Percentiles rank a stretch among this genome's conserved stretches.
These are phyloP conservation scores for Septoria linicola DNA, from an alignment of 2,329 filamentous ascomycete species.

Conservation along the genomic window DNA sequence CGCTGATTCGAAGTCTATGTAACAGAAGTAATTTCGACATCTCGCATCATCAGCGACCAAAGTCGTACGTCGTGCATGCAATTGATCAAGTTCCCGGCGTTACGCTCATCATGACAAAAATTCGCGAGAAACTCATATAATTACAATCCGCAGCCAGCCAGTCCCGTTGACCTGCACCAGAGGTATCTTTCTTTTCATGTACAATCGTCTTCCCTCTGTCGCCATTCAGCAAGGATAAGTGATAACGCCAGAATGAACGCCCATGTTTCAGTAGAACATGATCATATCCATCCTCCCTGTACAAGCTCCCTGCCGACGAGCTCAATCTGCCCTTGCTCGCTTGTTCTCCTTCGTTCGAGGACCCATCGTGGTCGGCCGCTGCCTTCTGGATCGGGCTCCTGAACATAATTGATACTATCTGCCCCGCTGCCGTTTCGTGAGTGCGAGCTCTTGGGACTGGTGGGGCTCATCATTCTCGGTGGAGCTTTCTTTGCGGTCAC, in stretches of 20 bases:
- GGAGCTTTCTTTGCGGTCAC: slow-evolving; percentile 26
- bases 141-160: too few relatives aligned
- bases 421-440: slow-evolving; percentile 52
- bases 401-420: slow-evolving; percentile 68
- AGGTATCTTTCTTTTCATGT: background rate
- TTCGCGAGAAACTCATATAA: too few relatives aligned
- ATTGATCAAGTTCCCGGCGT: too few relatives aligned
- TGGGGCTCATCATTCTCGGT: slow-evolving; percentile 8
- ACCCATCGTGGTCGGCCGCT: slow-evolving; percentile 64
- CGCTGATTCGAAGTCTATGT: too few relatives aligned
- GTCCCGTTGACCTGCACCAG: background rate
- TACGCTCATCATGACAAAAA: too few relatives aligned
- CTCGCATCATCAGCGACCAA: too few relatives aligned
- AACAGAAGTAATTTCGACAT: too few relatives aligned
- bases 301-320: slow-evolving; percentile 65
- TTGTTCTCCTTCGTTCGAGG: slow-evolving; percentile 65
- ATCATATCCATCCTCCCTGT: slow-evolving; percentile 51
- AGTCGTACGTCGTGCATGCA: too few relatives aligned
- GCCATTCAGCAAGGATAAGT: too few relatives aligned
- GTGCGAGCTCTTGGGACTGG: slow-evolving; percentile 22
- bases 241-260: too few relatives aligned
- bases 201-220: background rate
- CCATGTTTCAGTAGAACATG: too few relatives aligned
- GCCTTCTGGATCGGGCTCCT: slow-evolving; percentile 60
- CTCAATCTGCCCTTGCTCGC: slow-evolving; percentile 64